A percentile compares a stretch with the other conserved stretches of the same genome.
These are phyloP conservation scores for Diplodia mutila DNA, from an alignment of 2,329 filamentous ascomycete species.

Conservation along the genomic window DNA sequence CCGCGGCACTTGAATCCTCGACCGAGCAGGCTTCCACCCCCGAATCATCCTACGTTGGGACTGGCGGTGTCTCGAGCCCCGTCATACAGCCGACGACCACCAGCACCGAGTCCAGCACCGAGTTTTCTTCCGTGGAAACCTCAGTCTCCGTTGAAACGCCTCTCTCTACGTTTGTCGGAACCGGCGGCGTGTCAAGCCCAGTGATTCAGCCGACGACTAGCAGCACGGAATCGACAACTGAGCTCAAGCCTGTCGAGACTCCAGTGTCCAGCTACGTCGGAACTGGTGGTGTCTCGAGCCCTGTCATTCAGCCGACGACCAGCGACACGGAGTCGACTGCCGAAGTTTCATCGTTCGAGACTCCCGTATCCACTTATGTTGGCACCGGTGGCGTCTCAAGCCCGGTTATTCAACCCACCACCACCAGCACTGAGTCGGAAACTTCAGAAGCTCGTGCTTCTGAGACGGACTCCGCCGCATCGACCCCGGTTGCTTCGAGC, in stretches of 20 bases:
- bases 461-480: background rate
- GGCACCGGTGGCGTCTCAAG: conserved; percentile 22
- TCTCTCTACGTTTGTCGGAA: background rate
- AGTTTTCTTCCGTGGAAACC: background rate
- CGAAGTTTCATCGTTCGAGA: background rate
- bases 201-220: conserved; percentile 17
- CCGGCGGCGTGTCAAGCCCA: conserved; percentile 13
- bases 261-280: conserved; percentile 5
- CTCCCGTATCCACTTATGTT: background rate
- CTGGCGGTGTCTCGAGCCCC: conserved; percentile 12
- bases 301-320: conserved; percentile 22
- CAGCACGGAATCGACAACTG: background rate
- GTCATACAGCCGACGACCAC: conserved; percentile 16
- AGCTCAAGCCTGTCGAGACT: background rate
- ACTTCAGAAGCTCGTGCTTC: background rate
- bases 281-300: conserved; percentile 25
- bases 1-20: background rate
- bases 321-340: background rate
- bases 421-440: background rate
- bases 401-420: conserved; percentile 19
- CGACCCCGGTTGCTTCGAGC: background rate
- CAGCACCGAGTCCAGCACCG: background rate
- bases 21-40: conserved; percentile 2
- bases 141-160: background rate
- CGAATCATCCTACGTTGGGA: background rate